A percentile compares a stretch with the other conserved stretches of the same genome.
phyloP scores from a whole-genome alignment of 2,329 filamentous ascomycete species.

The Dactylella cylindrospora region DNA sequence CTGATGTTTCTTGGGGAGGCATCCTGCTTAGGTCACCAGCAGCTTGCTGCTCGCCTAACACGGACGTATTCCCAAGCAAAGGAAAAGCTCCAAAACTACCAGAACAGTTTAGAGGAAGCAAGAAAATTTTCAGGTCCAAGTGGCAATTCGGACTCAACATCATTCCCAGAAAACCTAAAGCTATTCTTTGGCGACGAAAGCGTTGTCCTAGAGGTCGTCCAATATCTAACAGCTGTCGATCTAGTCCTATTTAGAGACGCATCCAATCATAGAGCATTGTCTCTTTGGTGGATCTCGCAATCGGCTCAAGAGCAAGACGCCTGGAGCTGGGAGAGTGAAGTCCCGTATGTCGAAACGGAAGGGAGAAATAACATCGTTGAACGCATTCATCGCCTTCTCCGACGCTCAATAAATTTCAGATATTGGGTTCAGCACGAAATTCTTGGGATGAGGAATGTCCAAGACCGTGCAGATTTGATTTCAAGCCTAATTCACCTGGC shows the following conservation, averaged over 20 bases:
- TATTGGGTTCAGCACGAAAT: slow-evolving; percentile 42
- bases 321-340: slow-evolving; percentile 30
- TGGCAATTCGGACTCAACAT: not conserved
- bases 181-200: slow-evolving; percentile 39
- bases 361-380: slow-evolving; percentile 2
- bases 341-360: slow-evolving; percentile 18
- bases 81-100: slow-evolving; percentile 26
- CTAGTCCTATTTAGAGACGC: slow-evolving; percentile 37
- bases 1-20: slow-evolving; percentile 36
- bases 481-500: slow-evolving; percentile 34
- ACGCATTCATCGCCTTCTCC: slow-evolving; percentile 24
- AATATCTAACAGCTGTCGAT: slow-evolving; percentile 40
- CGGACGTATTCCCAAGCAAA: slow-evolving; percentile 35
- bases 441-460: slow-evolving; percentile 22
- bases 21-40: slow-evolving; percentile 28
- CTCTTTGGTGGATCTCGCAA: slow-evolving; percentile 31
- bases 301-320: slow-evolving; percentile 21
- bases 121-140: not conserved
- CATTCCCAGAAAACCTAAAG: slow-evolving; percentile 35
- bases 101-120: slow-evolving; percentile 10
- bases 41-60: slow-evolving; percentile 22
- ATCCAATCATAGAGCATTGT: slow-evolving; percentile 24
- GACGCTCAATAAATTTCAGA: slow-evolving; percentile 29
- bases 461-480: slow-evolving; percentile 32
- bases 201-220: slow-evolving; percentile 31